Evolutionary conservation across 495 filamentous ascomycete genomes (phyloP).

Genomic region (Podospora comata): DNA sequence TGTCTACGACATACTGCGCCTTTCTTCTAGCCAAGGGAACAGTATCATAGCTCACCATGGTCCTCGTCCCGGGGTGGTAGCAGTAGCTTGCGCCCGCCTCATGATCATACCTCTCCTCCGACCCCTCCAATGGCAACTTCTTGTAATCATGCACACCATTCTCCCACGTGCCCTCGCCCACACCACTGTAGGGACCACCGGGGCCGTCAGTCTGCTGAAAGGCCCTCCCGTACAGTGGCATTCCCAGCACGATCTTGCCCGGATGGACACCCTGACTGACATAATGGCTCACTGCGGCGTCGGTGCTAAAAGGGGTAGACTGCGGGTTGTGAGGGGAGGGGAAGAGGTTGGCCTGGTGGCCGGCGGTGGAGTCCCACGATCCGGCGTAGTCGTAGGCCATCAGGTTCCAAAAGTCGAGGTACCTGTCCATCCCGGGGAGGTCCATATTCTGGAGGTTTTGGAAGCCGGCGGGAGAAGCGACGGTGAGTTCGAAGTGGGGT

Average conservation of each 20-base stretch:
- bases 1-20: constrained; percentile 61
- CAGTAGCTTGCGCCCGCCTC: constrained; percentile 66
- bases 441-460: constrained; percentile 74
- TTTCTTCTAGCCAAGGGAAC: constrained; percentile 63
- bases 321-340: constrained; percentile 50
- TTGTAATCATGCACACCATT: constrained; percentile 87
- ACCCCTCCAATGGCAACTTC: constrained; percentile 54
- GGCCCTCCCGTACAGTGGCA: constrained; percentile 88
- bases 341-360: constrained; percentile 81
- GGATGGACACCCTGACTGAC: constrained; percentile 56
- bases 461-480: constrained; percentile 65
- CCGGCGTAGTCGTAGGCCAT: constrained; percentile 84
- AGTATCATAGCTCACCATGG: constrained; percentile 79
- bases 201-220: constrained; percentile 75
- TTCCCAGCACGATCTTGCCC: constrained; percentile 78
- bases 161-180: constrained; percentile 82
- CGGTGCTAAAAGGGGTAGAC: constrained; percentile 74
- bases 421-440: constrained; percentile 68
- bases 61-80: constrained; percentile 57
- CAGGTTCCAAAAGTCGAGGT: constrained; percentile 92
- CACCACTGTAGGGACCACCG: constrained; percentile 63
- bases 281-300: constrained; percentile 66
- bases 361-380: constrained; percentile 69
- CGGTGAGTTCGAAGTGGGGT: constrained; percentile 74
- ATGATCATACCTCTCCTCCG: constrained; percentile 49